A percentile compares a stretch with the other conserved stretches of the same genome.
Evolutionary conservation across 768 basidiomycete genomes (phyloP).

Genomic region (Rhodotorula diobovata): DNA sequence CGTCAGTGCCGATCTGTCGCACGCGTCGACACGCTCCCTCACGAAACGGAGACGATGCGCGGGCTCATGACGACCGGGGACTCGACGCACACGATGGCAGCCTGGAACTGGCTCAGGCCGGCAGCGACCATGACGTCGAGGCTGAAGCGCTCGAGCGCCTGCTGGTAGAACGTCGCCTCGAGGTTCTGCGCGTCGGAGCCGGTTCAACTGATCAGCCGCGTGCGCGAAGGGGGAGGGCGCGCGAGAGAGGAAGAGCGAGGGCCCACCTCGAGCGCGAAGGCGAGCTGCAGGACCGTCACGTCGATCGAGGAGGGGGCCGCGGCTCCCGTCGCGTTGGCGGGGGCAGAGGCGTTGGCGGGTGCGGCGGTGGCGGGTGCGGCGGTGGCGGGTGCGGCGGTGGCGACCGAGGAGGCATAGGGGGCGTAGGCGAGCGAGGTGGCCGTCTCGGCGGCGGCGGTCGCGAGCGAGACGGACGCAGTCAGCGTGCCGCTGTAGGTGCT

Average conservation of each 20-base stretch:
- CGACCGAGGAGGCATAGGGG: neutral
- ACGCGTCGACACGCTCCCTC: too few species aligned
- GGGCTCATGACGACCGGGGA: too few species aligned
- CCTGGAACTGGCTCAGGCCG: slow-evolving; percentile 20
- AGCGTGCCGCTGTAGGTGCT: too few species aligned
- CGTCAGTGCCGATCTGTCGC: neutral
- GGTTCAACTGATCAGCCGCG: too few species aligned
- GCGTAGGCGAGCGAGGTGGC: neutral
- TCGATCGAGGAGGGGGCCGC: neutral
- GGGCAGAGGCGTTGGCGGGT: neutral
- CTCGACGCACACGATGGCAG: slow-evolving; percentile 26
- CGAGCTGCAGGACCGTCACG: slow-evolving; percentile 19
- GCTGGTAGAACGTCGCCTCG: neutral
- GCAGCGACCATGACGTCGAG: slow-evolving; percentile 16
- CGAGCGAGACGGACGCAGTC: neutral
- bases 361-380: too few species aligned
- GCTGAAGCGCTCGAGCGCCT: slow-evolving; percentile 24
- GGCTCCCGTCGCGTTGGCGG: neutral
- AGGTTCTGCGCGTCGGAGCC: neutral
- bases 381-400: too few species aligned
- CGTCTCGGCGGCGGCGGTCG: neutral
- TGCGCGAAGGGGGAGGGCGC: neutral
- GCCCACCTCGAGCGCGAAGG: slow-evolving; percentile 27
- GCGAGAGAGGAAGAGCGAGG: neutral
- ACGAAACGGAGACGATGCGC: too few species aligned